These are phyloP conservation scores for Olyra latifolia DNA, from an alignment of 176 grass and related monocot genomes.

Conservation along the genomic window DNA sequence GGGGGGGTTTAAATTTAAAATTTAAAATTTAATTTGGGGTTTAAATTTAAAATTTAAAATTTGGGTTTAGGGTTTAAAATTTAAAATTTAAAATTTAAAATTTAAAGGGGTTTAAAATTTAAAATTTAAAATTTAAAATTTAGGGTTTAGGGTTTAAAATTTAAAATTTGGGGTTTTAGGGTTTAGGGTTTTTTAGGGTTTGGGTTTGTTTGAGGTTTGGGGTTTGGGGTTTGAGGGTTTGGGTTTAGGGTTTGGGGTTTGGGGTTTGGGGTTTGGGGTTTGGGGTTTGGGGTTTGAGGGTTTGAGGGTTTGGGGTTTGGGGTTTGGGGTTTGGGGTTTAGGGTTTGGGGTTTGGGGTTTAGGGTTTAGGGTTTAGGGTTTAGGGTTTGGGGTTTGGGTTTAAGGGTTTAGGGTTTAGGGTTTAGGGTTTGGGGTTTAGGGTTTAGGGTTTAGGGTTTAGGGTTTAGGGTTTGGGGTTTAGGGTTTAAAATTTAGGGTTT, in stretches of 20 bases:
- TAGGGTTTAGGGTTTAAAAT: conserved; percentile 14
- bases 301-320: too few relatives aligned
- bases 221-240: too few relatives aligned
- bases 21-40: conserved; percentile 20
- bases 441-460: conserved; percentile 23
- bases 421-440: conserved; percentile 25
- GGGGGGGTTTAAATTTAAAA: too few relatives aligned
- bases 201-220: too few relatives aligned
- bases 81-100: conserved; percentile 11
- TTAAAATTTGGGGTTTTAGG: conserved; percentile 14
- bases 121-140: background rate
- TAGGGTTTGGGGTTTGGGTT: conserved; percentile 12
- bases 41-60: background rate
- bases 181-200: too few relatives aligned
- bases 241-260: too few relatives aligned
- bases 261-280: too few relatives aligned
- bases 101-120: conserved; percentile 16
- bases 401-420: conserved; percentile 16
- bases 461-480: conserved; percentile 24
- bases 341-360: too few relatives aligned
- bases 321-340: too few relatives aligned
- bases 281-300: too few relatives aligned
- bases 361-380: conserved; percentile 25
- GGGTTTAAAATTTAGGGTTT: conserved; percentile 10
- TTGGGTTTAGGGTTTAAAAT: conserved; percentile 21